Base-by-base conservation (phyloP, 139 green algal species). In the Chlamydomonas urium region DNA sequence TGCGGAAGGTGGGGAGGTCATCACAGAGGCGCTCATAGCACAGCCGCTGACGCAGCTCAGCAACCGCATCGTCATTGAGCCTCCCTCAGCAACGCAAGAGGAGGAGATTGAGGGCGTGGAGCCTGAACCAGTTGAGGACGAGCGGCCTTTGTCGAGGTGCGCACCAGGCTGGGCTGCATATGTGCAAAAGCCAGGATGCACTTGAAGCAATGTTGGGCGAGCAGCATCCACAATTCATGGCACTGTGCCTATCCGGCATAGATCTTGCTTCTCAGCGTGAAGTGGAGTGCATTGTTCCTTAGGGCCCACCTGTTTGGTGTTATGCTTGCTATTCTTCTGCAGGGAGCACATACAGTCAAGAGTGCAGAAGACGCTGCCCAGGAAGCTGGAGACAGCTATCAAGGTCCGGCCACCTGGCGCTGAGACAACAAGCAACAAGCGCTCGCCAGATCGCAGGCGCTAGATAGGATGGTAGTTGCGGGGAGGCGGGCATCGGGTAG, bases 21-120 rank as follows among this genome's bases (percentile, higher is more conserved):
- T 82, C 42, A 21, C 57, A 26, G 69, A 88, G 72, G 66, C 76
- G 32, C 71, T 88, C 24, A 42, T 75, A 59, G 74, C 79, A 0
- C 79, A 83, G 69, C 79, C 74, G 28, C 63, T 84, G 1, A 69
- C 74, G 23, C 29, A 34, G 17, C 66, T 65, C 2, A 67, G 60
- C 35, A 76, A 66, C 34, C 76, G 75, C 59, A 78, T 88, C 61
- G 69, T 85, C 66, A 82, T 88, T 14, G 83, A 88, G 76, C 83
- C 83, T 21, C 83, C 83, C 28, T 80, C 69, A 24, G 83, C 78
- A 0, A 69, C 70, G 28, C 24, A 73, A 35, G 75, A 80, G 68
- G 75, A 80, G 68, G 75, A 80, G 47, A 38, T 76, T 26, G 75
- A 81, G 48, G 75, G 75, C 45, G 38, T 73, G 38, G 66, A 73